Evolutionary conservation across 2,329 filamentous ascomycete species (phyloP).

Genomic region (Penicillium sp.): DNA sequence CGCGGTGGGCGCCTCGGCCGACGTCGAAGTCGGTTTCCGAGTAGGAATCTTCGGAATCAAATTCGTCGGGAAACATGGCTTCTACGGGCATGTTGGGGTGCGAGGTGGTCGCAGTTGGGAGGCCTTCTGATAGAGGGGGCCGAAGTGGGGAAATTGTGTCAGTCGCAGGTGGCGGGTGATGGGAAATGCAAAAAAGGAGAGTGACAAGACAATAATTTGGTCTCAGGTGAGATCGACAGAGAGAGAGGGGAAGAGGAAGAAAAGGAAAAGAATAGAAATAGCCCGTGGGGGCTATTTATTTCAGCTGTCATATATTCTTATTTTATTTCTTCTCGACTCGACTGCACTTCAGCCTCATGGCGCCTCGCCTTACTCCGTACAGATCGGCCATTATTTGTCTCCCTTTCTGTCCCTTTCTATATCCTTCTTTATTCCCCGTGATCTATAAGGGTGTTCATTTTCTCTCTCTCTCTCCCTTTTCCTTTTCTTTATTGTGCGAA

Average conservation of each 20-base stretch:
- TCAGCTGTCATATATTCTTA: constrained; percentile 1
- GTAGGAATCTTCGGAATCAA: constrained; percentile 31
- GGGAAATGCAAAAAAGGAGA: constrained; percentile 6
- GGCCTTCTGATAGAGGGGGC: constrained; percentile 6
- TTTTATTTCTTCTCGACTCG: not conserved
- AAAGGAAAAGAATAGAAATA: not conserved
- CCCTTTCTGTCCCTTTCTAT: not conserved
- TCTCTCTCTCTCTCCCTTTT: not conserved
- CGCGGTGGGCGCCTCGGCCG: constrained; percentile 22
- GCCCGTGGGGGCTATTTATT: constrained; percentile 11
- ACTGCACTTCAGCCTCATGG: constrained; percentile 13
- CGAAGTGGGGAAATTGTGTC: constrained; percentile 12
- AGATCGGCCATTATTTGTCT: not conserved
- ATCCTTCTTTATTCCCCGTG: not conserved
- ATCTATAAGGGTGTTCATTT: too few relatives aligned
- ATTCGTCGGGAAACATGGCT: constrained; percentile 7
- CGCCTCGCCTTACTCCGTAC: not conserved
- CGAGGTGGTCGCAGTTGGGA: not conserved
- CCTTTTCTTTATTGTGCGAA: too few relatives aligned
- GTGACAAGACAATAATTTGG: not conserved
- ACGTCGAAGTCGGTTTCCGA: constrained; percentile 40
- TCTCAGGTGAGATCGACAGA: too few relatives aligned
- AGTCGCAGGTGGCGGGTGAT: constrained; percentile 26
- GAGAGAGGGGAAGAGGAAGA: not conserved
- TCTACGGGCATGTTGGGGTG: constrained; percentile 18